Evolutionary conservation across 768 basidiomycete genomes (phyloP).

Genomic region (Lactarius akahatsu): DNA sequence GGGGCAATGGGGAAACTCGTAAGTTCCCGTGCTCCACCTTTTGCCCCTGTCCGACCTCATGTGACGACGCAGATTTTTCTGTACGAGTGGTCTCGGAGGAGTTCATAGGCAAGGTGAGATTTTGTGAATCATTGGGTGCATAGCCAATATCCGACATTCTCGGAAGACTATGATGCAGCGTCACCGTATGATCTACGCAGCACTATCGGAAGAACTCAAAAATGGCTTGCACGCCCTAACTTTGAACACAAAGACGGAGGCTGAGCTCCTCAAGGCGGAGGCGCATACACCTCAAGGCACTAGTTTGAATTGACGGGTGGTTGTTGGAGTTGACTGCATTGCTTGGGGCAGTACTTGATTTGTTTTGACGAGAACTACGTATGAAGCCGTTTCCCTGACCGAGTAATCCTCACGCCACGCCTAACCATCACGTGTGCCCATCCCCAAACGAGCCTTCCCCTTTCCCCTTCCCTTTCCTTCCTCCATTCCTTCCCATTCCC

Average conservation of each 20-base stretch:
- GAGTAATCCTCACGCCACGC: slow-evolving; percentile 6
- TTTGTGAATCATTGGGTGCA: slow-evolving; percentile 14
- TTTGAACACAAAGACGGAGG: slow-evolving; percentile 67
- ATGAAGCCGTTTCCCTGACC: slow-evolving; percentile 9
- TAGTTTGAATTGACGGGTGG: slow-evolving; percentile 15
- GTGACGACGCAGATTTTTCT: slow-evolving; percentile 60
- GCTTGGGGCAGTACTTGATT: not conserved
- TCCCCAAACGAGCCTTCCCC: slow-evolving; percentile 13
- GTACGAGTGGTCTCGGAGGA: slow-evolving; percentile 68
- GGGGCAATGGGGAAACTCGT: slow-evolving; percentile 80
- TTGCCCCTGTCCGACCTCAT: slow-evolving; percentile 6
- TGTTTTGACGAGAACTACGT: slow-evolving; percentile 12
- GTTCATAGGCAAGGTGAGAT: slow-evolving; percentile 70
- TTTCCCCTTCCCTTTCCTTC: slow-evolving; percentile 3
- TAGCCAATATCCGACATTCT: slow-evolving; percentile 18
- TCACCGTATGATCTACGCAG: slow-evolving; percentile 75
- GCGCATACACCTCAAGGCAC: slow-evolving; percentile 27
- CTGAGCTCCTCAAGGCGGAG: slow-evolving; percentile 40
- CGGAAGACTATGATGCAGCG: slow-evolving; percentile 71
- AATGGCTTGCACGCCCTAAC: slow-evolving; percentile 77
- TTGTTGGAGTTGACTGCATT: not conserved
- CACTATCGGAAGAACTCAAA: slow-evolving; percentile 67
- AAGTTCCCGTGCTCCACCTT: slow-evolving; percentile 37
- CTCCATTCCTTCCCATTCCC: not conserved
- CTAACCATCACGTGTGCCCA: slow-evolving; percentile 9